Base-by-base conservation (phyloP, 108 stramenopile species). In the Nitzschia sp. region DNA sequence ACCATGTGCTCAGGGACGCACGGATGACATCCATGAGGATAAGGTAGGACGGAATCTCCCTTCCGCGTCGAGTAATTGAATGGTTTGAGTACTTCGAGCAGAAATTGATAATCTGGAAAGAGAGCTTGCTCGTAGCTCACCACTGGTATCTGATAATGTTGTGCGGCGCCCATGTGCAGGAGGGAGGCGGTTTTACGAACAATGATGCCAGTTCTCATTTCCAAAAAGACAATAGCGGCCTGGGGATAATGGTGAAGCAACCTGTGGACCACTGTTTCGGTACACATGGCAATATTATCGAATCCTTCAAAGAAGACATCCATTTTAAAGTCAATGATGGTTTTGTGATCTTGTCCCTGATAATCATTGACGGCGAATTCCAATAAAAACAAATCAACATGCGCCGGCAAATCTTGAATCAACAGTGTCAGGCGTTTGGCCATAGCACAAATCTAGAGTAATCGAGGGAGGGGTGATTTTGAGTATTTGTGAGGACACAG, bases 351-450 rank as follows among this genome's bases (percentile, higher is more conserved):
- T 55, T 87, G 86, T 2, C 86, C 86, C 31, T 87, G 83, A 45
- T 87, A 57, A 28, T 86, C 85, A 29, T 86, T 86, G 15, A 86
- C 85, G 22, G 76, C 82, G 58, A 83, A 86, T 58, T 86, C 85
- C 0, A 86, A 54, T 8, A 86, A 23, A 22, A 86, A 69, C 45
- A 86, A 45, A 67, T 86, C 85, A 1, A 80, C 76, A 16, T 57
- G 56, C 27, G 59, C 29, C 0, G 58, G 69, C 0, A 86, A 76
- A 58, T 83, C 82, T 17, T 77, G 69, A 45, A 83, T 64, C 34
- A 86, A 53, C 9, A 73, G 34, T 31, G 78, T 81, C 17, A 86
- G 48, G 4, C 85, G 69, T 56, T 86, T 83, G 0, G 79, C 85
- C 80, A 86, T 69, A 2, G 70, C 60, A 57, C 85, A 86, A 66